phyloP scores from a whole-genome alignment of 495 filamentous ascomycete genomes.

The Neurospora africana region DNA sequence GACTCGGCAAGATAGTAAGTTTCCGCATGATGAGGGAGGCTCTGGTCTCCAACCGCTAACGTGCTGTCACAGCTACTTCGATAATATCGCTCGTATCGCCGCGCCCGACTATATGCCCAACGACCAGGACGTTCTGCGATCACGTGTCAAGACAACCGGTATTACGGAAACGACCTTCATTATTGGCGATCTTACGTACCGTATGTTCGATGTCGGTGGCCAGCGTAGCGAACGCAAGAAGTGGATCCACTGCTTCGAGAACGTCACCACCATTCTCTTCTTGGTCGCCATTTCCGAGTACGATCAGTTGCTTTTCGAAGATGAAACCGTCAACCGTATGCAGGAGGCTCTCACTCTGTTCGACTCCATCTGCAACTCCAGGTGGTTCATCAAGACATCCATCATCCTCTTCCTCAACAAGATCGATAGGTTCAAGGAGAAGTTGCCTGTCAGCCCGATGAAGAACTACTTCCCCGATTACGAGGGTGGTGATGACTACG shows the following conservation, averaged over 20 bases:
- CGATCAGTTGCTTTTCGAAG: constrained; percentile 95
- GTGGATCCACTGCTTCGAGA: constrained; percentile 99
- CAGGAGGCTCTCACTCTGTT: constrained; percentile 96
- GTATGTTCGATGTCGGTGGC: constrained; percentile 99
- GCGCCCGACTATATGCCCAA: constrained; percentile 90
- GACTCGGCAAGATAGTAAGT: constrained; percentile 97
- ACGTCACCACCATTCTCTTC: constrained; percentile 97
- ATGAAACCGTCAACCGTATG: constrained; percentile 95
- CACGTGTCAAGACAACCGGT: constrained; percentile 98
- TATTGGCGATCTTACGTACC: constrained; percentile 92
- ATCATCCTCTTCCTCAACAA: constrained; percentile 99
- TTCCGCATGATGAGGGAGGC: neutral
- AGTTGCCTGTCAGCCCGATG: constrained; percentile 97
- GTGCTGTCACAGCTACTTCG: constrained; percentile 67
- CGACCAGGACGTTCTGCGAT: constrained; percentile 94
- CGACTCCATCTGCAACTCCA: constrained; percentile 98
- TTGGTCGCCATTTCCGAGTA: constrained; percentile 98
- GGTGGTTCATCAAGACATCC: constrained; percentile 99
- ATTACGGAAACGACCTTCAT: constrained; percentile 99
- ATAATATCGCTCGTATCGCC: constrained; percentile 86
- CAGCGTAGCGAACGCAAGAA: constrained; percentile 99
- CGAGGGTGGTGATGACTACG: constrained; percentile 88
- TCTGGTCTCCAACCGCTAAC: constrained; percentile 23
- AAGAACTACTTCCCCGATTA: constrained; percentile 99
- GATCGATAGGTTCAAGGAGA: constrained; percentile 99